A percentile compares a stretch with the other conserved stretches of the same genome.
phyloP scores from a whole-genome alignment of 2,329 filamentous ascomycete species.

The Huntiella bhutanensis region DNA sequence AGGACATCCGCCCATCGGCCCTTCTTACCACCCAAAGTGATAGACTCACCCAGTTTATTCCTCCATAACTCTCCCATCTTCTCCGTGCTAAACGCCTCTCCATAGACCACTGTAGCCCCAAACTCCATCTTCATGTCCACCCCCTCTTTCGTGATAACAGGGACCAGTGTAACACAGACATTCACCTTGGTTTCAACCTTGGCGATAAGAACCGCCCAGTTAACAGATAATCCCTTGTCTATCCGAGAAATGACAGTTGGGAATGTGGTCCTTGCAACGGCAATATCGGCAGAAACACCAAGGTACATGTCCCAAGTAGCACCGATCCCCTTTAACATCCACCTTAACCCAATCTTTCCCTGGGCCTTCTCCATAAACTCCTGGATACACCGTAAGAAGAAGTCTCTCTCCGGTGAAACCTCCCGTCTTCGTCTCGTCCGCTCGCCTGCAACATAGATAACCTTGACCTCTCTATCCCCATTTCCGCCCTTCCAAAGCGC shows the following conservation, averaged over 20 bases:
- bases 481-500: slow-evolving; percentile 33
- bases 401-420: slow-evolving; percentile 47
- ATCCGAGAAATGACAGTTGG: slow-evolving; percentile 33
- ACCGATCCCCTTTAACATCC: slow-evolving; percentile 40
- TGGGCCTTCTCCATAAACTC: slow-evolving; percentile 42
- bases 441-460: slow-evolving; percentile 48
- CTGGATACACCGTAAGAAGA: slow-evolving; percentile 55
- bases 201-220: slow-evolving; percentile 40
- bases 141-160: slow-evolving; percentile 26
- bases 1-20: slow-evolving; percentile 35
- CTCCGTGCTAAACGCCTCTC: slow-evolving; percentile 55
- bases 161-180: slow-evolving; percentile 36
- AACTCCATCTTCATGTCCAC: slow-evolving; percentile 35
- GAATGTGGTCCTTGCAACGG: slow-evolving; percentile 41
- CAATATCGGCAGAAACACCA: slow-evolving; percentile 39
- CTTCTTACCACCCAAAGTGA: slow-evolving; percentile 18
- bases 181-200: slow-evolving; percentile 51
- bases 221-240: slow-evolving; percentile 36
- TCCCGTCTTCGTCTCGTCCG: slow-evolving; percentile 33
- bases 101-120: slow-evolving; percentile 49
- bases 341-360: slow-evolving; percentile 28
- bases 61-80: slow-evolving; percentile 55
- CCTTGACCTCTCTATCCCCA: slow-evolving; percentile 39
- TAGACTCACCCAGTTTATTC: slow-evolving; percentile 9
- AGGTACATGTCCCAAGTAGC: slow-evolving; percentile 47